phyloP scores from a whole-genome alignment of 1,139 yeast genomes.

The Yamadazyma jaroonii region DNA sequence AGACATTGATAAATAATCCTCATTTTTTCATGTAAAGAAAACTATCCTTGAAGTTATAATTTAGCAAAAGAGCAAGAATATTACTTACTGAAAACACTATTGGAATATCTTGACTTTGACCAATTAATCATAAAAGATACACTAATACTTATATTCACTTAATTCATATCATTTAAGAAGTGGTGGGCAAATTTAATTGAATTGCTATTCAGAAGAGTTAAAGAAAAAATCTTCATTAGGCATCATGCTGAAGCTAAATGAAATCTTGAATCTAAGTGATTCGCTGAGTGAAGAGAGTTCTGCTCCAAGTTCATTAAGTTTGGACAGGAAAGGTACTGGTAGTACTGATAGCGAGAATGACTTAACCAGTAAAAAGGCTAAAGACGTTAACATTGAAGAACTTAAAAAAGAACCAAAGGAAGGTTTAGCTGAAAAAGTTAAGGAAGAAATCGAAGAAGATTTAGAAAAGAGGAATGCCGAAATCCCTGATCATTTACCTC shows the following conservation, averaged over 20 bases:
- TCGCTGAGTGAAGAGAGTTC: constrained; percentile 15
- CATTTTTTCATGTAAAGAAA: no score
- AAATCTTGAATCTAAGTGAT: constrained; percentile 14
- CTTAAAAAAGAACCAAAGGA: constrained; percentile 8
- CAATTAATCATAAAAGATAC: no score
- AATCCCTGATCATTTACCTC: constrained; percentile 14
- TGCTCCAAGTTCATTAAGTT: constrained; percentile 10
- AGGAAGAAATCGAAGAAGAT: constrained; percentile 10
- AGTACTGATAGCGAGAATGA: not conserved
- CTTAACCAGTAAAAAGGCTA: not conserved
- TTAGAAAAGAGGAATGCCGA: constrained; percentile 1
- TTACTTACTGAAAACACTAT: no score
- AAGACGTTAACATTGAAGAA: not conserved
- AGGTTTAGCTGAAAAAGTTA: constrained; percentile 12
- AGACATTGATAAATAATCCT: constrained; percentile 6
- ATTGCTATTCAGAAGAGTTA: no score
- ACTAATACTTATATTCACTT: no score
- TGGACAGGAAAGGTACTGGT: not conserved
- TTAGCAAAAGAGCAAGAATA: no score
- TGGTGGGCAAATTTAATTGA: no score
- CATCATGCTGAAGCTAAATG: constrained; percentile 12
- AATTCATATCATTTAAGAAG: no score
- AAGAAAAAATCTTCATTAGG: not conserved
- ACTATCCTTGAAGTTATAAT: no score
- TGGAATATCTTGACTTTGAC: no score